These are phyloP conservation scores for Ogataea pilisensis DNA, from an alignment of 805 yeast species.

Conservation along the genomic window DNA sequence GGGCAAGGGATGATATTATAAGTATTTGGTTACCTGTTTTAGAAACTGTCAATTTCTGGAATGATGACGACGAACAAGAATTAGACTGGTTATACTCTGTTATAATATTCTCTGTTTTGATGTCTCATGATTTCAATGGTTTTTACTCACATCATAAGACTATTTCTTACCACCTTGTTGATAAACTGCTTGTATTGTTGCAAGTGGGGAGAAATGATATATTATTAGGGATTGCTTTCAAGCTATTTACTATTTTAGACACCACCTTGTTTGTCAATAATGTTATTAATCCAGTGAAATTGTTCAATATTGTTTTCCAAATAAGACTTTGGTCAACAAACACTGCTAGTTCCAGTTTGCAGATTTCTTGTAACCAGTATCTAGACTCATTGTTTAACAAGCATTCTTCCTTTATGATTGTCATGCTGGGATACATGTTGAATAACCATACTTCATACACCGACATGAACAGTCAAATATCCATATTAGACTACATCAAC, in stretches of 20 bases:
- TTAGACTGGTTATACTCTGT: constrained; percentile 11
- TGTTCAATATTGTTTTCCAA: constrained; percentile 3
- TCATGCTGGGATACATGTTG: constrained; percentile 14
- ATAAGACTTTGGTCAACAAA: constrained; percentile 7
- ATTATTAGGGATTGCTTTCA: constrained; percentile 3
- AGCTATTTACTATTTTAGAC: constrained; percentile 5
- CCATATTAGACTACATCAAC: constrained; percentile 22
- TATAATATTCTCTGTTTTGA: constrained; percentile 8
- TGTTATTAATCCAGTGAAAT: constrained; percentile 3
- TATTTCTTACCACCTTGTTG: constrained; percentile 2
- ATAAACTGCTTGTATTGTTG: constrained; percentile 3
- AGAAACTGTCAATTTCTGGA: constrained; percentile 4
- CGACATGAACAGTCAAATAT: constrained; percentile 1
- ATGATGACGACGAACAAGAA: constrained; percentile 6
- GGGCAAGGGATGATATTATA: constrained; percentile 8
- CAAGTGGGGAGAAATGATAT: neutral
- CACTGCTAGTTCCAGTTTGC: constrained; percentile 1
- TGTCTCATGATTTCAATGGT: constrained; percentile 3
- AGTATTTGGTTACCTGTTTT: constrained; percentile 6
- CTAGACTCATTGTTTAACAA: constrained; percentile 9
- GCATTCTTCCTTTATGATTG: constrained; percentile 8
- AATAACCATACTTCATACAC: constrained; percentile 2
- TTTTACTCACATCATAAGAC: neutral
- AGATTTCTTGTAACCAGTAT: constrained; percentile 12
- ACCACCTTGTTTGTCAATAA: constrained; percentile 2